Evolutionary conservation across 164 flowering plant genomes (phyloP), one percentile per base, ranked within the genome.

Genomic region (Aristolochia fimbriata): DNA sequence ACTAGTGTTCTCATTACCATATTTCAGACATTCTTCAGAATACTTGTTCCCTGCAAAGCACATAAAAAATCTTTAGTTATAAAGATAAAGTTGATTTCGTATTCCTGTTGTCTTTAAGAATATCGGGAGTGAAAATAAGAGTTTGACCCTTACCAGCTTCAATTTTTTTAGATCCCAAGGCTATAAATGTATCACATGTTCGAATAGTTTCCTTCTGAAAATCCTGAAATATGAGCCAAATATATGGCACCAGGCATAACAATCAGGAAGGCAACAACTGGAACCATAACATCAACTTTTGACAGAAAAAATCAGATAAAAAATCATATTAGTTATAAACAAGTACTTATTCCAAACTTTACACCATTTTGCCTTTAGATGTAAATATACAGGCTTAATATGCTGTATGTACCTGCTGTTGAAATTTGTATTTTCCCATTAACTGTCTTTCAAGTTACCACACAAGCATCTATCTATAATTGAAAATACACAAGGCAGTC

Each of bases 21-120:
- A 94, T 74, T 65, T 85, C 73, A 80, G 68, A 68, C 96, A 85
- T 63, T 88, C 96, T 68, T 94, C 99, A 22, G 97, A 82, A 58
- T 91, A 79, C 70, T 88, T 94, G 67, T 81, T 84, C 67, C 93
- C 98, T 92, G 77, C 52, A 59, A 30, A 72, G 23, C 48, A 69
- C 8, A 69, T 54, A n/a, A 27, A 31, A 10, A 6, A 37, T 37
- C 10, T 10, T 37, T 37, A 37, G 4, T 37, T 30, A 17, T 49
- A 8, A 49, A 6, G 19, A 47, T 55, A 6, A 48, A 16, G 24
- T 51, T 51, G 45, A 21, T 16, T 13, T 23, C 49, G 46, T 22
- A 27, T 6, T 19, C 43, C 53, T 6, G 52, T 49, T 37, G 43
- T 37, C 43, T 37, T 37, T 10, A 27, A 49, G 52, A 49, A 49